Percentiles rank a stretch among this genome's conserved stretches.
Evolutionary conservation across 805 yeast genomes (phyloP).

Genomic region (Barnettozyma vustinii): DNA sequence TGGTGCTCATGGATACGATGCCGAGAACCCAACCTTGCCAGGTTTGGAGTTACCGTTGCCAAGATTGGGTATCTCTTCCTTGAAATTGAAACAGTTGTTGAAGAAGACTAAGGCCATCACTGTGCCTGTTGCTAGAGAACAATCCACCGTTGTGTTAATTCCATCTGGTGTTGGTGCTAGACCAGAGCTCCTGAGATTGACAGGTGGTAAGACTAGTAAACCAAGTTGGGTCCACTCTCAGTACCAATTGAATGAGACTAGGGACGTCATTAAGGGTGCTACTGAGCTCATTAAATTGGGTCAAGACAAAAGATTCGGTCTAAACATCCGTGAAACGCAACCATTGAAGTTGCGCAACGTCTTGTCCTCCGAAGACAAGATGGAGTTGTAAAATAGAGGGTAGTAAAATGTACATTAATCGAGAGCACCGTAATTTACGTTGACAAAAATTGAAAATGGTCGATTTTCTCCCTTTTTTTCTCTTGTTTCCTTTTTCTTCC

Average conservation of each 20-base stretch:
- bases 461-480: no score
- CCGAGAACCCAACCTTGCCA: conserved; percentile 58
- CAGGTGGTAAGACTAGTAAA: conserved; percentile 71
- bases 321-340: conserved; percentile 56
- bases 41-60: conserved; percentile 77
- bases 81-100: conserved; percentile 59
- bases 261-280: conserved; percentile 37
- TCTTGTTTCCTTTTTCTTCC: no score
- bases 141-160: conserved; percentile 65
- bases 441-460: no score
- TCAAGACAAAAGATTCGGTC: conserved; percentile 67
- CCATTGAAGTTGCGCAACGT: conserved; percentile 38
- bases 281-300: conserved; percentile 51
- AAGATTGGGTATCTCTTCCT: conserved; percentile 62
- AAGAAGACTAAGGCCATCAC: conserved; percentile 41
- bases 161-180: conserved; percentile 35
- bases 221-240: conserved; percentile 89
- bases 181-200: conserved; percentile 65
- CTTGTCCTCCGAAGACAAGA: conserved; percentile 3
- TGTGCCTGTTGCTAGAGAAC: conserved; percentile 69
- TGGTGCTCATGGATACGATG: conserved; percentile 63
- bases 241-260: conserved; percentile 51
- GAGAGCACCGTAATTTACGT: no score
- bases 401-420: conserved; percentile 1
- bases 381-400: conserved; percentile 5